phyloP scores from a whole-genome alignment of 2,329 filamentous ascomycete species.

The Diplodia scrobiculata region DNA sequence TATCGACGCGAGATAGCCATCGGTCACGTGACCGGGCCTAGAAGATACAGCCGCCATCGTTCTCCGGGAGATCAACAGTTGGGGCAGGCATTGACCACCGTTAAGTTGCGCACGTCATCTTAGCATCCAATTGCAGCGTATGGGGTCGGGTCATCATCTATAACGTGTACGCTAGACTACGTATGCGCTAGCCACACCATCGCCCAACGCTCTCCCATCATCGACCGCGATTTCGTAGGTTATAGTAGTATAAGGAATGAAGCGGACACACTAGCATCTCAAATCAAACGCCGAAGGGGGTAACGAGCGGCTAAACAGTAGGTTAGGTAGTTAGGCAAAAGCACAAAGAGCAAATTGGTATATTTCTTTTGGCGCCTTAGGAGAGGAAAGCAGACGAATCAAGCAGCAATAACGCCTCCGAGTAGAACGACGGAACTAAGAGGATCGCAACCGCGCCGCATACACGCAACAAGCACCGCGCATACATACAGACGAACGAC shows the following conservation, averaged over 20 bases:
- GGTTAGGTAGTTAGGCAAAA: neutral
- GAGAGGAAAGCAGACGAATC: conserved; percentile 29
- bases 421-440: conserved; percentile 32
- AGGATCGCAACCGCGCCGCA: conserved; percentile 30
- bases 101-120: neutral
- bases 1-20: conserved; percentile 12
- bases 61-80: conserved; percentile 2
- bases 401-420: conserved; percentile 19
- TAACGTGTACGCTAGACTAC: conserved; percentile 26
- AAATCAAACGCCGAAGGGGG: conserved; percentile 7
- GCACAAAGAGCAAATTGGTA: conserved; percentile 45
- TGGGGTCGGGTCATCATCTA: conserved; percentile 24
- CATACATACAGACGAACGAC: conserved; percentile 30
- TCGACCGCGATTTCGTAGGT: conserved; percentile 23
- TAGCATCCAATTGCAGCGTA: conserved; percentile 6
- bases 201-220: conserved; percentile 6
- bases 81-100: conserved; percentile 11
- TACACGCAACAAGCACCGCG: conserved; percentile 28
- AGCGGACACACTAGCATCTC: neutral
- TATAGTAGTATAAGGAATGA: conserved; percentile 4
- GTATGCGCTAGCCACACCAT: conserved; percentile 24
- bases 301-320: conserved; percentile 23
- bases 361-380: conserved; percentile 47
- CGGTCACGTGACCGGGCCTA: neutral
- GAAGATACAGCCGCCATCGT: neutral